These are phyloP conservation scores for Hypseocharis bilobata DNA, from an alignment of 441 rosid genomes.

Conservation along the genomic window DNA sequence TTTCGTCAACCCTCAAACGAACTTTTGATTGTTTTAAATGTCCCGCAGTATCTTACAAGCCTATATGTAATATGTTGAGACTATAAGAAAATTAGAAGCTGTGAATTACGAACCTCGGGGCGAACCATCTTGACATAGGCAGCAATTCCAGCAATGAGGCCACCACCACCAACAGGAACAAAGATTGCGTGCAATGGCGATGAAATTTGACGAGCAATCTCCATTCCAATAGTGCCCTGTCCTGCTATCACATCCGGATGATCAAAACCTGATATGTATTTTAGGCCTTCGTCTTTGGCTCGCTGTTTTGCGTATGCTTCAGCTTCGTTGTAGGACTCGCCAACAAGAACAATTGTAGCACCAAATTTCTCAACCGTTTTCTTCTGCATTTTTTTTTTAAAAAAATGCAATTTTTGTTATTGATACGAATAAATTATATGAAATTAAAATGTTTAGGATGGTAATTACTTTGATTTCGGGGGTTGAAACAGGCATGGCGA, in stretches of 20 bases:
- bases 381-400: not conserved
- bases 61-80: too few species aligned
- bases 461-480: slow-evolving; percentile 6
- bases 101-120: too few species aligned
- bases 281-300: not conserved
- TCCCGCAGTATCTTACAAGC: too few species aligned
- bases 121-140: slow-evolving; percentile 6
- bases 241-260: slow-evolving; percentile 7
- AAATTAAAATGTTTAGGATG: too few species aligned
- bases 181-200: slow-evolving; percentile 2
- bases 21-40: too few species aligned
- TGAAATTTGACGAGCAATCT: not conserved
- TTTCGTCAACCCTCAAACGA: too few species aligned
- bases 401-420: too few species aligned
- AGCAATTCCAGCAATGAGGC: slow-evolving; percentile 7
- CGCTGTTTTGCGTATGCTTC: slow-evolving; percentile 2
- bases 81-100: too few species aligned
- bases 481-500: not conserved
- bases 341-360: not conserved
- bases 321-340: not conserved
- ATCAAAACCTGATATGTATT: slow-evolving; percentile 1
- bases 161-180: slow-evolving; percentile 3
- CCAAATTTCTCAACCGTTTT: slow-evolving; percentile 1
- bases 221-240: slow-evolving; percentile 1
- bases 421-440: too few species aligned